A percentile compares a stretch with the other conserved stretches of the same genome.
These are phyloP conservation scores for Diaporthe ilicicola DNA, from an alignment of 2,329 filamentous ascomycete species.

Conservation along the genomic window DNA sequence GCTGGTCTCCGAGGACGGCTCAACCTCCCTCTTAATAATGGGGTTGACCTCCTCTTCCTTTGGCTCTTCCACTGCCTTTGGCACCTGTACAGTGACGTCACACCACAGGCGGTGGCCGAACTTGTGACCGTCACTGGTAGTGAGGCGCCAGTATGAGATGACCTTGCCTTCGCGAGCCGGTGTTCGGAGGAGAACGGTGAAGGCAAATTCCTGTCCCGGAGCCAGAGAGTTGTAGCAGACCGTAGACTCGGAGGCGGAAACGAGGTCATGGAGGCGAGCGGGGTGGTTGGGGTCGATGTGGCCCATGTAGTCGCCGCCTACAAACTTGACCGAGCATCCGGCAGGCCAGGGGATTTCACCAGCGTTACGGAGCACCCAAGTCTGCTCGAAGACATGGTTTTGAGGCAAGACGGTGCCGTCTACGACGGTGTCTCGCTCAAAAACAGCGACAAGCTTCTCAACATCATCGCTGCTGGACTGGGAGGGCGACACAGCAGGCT, in stretches of 20 bases:
- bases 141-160: conserved; percentile 97
- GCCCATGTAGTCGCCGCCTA: conserved; percentile 97
- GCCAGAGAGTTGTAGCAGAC: conserved; percentile 73
- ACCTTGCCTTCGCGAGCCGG: conserved; percentile 78
- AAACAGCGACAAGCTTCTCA: conserved; percentile 62
- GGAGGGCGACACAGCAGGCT: conserved; percentile 26
- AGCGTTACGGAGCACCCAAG: conserved; percentile 89
- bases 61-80: conserved; percentile 42
- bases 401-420: conserved; percentile 80
- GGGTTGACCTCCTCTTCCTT: conserved; percentile 48
- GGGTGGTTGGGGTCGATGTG: conserved; percentile 83
- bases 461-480: conserved; percentile 5
- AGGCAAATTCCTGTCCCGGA: conserved; percentile 78
- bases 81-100: conserved; percentile 76
- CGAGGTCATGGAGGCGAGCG: conserved; percentile 79
- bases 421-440: conserved; percentile 78
- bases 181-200: conserved; percentile 86
- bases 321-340: conserved; percentile 89
- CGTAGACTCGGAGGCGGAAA: conserved; percentile 84
- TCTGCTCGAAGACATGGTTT: conserved; percentile 83
- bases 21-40: conserved; percentile 40
- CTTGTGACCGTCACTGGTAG: conserved; percentile 78
- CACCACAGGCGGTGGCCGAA: conserved; percentile 98
- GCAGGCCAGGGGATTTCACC: conserved; percentile 83
- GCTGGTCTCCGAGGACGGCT: conserved; percentile 36